Conservation (phyloP, 2,329 filamentous ascomycete species). For the Talaromyces piceae region DNA sequence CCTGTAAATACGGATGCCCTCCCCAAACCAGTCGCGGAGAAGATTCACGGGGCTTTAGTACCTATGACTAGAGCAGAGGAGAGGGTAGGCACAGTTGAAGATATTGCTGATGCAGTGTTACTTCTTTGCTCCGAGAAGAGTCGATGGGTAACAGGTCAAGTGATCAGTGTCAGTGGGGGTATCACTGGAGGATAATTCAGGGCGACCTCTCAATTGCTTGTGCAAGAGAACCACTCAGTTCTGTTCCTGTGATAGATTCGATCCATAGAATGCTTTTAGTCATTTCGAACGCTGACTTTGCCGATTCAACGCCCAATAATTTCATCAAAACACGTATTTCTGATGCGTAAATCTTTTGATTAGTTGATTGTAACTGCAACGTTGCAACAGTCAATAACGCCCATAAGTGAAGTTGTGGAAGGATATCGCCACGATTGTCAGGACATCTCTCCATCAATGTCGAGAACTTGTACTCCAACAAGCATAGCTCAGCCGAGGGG, state of each 20-base stretch:
- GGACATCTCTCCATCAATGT: neutral
- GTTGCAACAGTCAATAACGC: neutral
- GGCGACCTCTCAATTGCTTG: neutral
- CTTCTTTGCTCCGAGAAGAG: constrained; percentile 33
- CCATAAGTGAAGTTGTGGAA: constrained; percentile 4
- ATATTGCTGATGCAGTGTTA: constrained; percentile 39
- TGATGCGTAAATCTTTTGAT: neutral
- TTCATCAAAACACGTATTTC: constrained; percentile 2
- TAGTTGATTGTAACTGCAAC: neutral
- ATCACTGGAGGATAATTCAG: constrained; percentile 18
- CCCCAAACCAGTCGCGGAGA: constrained; percentile 3
- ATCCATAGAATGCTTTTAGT: constrained; percentile 6
- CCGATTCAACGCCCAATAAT: neutral
- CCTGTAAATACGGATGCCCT: constrained; percentile 32
- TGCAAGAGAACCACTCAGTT: neutral
- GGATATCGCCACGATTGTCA: neutral
- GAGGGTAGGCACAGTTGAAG: constrained; percentile 29
- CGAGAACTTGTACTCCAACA: constrained; percentile 3
- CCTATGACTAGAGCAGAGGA: constrained; percentile 25
- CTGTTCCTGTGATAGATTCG: neutral
- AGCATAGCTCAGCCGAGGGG: neutral
- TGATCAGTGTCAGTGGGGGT: constrained; percentile 33
- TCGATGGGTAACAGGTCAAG: constrained; percentile 42
- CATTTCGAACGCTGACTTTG: neutral
- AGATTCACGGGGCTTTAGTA: constrained; percentile 13